phyloP scores from a whole-genome alignment of 306 rosid species.

The Adenanthera pavonina region DNA sequence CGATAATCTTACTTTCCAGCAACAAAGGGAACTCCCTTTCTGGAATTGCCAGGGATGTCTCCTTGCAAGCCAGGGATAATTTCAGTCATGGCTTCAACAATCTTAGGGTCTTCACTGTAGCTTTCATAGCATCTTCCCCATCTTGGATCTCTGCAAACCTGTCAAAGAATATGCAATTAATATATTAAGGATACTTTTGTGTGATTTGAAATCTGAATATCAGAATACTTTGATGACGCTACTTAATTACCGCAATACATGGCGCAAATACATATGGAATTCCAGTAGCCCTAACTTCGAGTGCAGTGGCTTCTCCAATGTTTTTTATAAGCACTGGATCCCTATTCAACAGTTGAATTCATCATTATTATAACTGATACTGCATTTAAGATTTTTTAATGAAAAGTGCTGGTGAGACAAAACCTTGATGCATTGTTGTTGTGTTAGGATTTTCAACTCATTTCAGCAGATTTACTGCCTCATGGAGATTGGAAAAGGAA shows the following conservation, averaged over 20 bases:
- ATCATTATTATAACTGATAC: not conserved
- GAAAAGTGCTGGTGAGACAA: too few species aligned
- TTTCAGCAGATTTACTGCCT: not conserved
- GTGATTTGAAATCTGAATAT: not conserved
- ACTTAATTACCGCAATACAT: constrained; percentile 83
- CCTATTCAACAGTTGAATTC: constrained; percentile 47
- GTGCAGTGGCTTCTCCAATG: constrained; percentile 97
- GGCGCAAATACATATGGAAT: constrained; percentile 96
- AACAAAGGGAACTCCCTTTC: constrained; percentile 82
- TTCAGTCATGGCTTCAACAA: constrained; percentile 89
- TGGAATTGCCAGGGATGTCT: constrained; percentile 64
- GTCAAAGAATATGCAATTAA: constrained; percentile 32
- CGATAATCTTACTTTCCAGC: constrained; percentile 81
- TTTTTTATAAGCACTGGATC: constrained; percentile 86
- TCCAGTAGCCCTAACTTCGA: constrained; percentile 98
- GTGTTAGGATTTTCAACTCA: not conserved
- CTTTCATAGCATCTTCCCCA: constrained; percentile 99
- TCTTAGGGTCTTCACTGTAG: constrained; percentile 82
- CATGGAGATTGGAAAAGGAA: constrained; percentile 3
- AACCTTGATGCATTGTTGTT: not conserved
- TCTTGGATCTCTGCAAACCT: constrained; percentile 99
- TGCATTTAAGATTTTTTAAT: not conserved
- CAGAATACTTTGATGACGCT: not conserved
- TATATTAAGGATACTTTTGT: constrained; percentile 15
- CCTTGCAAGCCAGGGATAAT: constrained; percentile 97